Evolutionary conservation across 2,329 filamentous ascomycete species (phyloP).

Genomic region (Pseudocercospora ulei): DNA sequence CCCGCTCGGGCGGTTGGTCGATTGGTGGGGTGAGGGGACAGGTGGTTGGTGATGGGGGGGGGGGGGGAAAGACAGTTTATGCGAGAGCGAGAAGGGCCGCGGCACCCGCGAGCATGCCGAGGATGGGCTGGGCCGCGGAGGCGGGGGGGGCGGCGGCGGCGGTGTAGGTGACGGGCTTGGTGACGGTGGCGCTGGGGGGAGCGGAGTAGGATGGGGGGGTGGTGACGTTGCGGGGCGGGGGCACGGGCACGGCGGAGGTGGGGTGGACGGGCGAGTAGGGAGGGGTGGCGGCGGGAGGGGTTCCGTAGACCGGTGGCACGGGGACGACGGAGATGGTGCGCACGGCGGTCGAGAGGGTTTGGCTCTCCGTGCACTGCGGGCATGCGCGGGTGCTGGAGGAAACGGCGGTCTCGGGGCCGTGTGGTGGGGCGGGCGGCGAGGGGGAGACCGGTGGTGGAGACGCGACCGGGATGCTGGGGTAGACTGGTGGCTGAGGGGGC

Average conservation of each 20-base stretch:
- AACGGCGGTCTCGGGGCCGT: background rate
- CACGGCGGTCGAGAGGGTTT: no score
- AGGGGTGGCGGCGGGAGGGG: constrained; percentile 6
- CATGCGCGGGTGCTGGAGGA: constrained; percentile 11
- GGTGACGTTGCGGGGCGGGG: constrained; percentile 5
- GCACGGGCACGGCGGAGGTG: background rate
- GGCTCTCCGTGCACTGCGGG: constrained; percentile 6
- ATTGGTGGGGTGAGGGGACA: no score
- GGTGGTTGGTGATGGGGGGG: no score
- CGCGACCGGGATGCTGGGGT: background rate
- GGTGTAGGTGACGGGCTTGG: constrained; percentile 5
- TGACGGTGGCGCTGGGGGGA: constrained; percentile 2
- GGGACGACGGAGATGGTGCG: constrained; percentile 9
- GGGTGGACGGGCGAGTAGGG: constrained; percentile 10
- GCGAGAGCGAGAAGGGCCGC: constrained; percentile 4
- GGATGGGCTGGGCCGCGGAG: constrained; percentile 3
- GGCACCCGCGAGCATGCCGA: constrained; percentile 5
- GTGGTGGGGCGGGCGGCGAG: background rate
- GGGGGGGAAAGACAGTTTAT: no score
- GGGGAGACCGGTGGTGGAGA: background rate
- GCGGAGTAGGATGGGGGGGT: background rate
- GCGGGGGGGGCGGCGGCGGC: constrained; percentile 1
- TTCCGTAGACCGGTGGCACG: constrained; percentile 2
- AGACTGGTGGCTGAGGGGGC: constrained; percentile 1
- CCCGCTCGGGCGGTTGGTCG: no score